phyloP scores from a whole-genome alignment of 2,329 filamentous ascomycete genomes.

The Alternaria atra region DNA sequence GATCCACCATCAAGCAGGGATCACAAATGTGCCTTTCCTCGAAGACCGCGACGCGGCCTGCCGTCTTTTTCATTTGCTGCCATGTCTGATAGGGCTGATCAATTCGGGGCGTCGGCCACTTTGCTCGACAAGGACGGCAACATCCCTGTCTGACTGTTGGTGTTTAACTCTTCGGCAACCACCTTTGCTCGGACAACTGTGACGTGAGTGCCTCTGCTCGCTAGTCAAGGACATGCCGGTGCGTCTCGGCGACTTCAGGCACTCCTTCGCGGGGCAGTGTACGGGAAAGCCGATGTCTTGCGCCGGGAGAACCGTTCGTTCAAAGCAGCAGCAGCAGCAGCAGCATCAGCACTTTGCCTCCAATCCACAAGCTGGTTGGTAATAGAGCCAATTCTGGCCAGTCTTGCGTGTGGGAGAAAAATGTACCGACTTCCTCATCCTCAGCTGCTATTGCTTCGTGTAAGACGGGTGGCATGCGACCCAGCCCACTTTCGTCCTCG shows the following conservation, averaged over 20 bases:
- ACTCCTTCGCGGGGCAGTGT: slow-evolving; percentile 38
- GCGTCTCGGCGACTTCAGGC: slow-evolving; percentile 43
- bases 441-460: slow-evolving; percentile 36
- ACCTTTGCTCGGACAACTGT: slow-evolving; percentile 24
- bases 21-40: slow-evolving; percentile 11
- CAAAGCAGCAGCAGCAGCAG: slow-evolving; percentile 4
- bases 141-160: slow-evolving; percentile 33
- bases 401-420: slow-evolving; percentile 12
- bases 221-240: slow-evolving; percentile 26
- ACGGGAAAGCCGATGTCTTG: slow-evolving; percentile 31
- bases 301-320: slow-evolving; percentile 25
- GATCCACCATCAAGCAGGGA: slow-evolving; percentile 14
- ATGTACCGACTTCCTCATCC: slow-evolving; percentile 17
- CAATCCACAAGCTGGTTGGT: slow-evolving; percentile 8
- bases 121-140: slow-evolving; percentile 20
- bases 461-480: slow-evolving; percentile 30
- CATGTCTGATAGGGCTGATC: slow-evolving; percentile 46
- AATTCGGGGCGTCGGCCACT: slow-evolving; percentile 39
- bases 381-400: slow-evolving; percentile 36
- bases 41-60: slow-evolving; percentile 20
- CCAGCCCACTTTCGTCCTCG: slow-evolving; percentile 33
- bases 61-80: slow-evolving; percentile 25
- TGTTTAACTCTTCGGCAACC: slow-evolving; percentile 27
- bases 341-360: background rate
- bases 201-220: slow-evolving; percentile 31